These are phyloP conservation scores for Oxyria digyna DNA, from an alignment of 148 eudicot species.

Conservation along the genomic window DNA sequence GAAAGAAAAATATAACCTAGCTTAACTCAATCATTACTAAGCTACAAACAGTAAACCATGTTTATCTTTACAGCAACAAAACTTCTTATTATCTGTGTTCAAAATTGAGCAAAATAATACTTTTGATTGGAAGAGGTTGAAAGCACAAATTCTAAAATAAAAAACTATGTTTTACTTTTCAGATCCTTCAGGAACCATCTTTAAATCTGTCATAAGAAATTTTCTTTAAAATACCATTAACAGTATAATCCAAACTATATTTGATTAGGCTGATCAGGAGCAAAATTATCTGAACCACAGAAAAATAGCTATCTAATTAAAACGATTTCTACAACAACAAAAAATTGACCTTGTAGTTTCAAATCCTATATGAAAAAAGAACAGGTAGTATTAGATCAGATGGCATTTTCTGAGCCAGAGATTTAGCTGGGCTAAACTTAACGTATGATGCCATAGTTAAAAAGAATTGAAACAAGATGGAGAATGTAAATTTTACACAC, in stretches of 20 bases:
- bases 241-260: background rate
- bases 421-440: background rate
- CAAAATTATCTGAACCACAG: background rate
- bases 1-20: background rate
- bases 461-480: background rate
- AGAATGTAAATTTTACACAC: conserved; percentile 23
- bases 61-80: background rate
- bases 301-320: background rate
- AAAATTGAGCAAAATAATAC: background rate
- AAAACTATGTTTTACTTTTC: background rate
- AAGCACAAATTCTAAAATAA: no score
- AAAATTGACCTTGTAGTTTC: background rate
- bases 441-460: background rate
- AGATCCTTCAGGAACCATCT: background rate
- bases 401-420: background rate
- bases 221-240: background rate
- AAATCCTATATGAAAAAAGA: background rate
- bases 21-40: background rate
- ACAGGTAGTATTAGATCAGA: background rate
- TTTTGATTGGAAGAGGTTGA: no score
- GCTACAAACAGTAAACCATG: background rate
- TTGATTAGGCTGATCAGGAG: background rate
- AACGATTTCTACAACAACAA: background rate
- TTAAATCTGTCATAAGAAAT: background rate
- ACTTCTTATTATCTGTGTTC: background rate